phyloP scores from a whole-genome alignment of 805 yeast genomes.

The Sugiyamaella marilandica region DNA sequence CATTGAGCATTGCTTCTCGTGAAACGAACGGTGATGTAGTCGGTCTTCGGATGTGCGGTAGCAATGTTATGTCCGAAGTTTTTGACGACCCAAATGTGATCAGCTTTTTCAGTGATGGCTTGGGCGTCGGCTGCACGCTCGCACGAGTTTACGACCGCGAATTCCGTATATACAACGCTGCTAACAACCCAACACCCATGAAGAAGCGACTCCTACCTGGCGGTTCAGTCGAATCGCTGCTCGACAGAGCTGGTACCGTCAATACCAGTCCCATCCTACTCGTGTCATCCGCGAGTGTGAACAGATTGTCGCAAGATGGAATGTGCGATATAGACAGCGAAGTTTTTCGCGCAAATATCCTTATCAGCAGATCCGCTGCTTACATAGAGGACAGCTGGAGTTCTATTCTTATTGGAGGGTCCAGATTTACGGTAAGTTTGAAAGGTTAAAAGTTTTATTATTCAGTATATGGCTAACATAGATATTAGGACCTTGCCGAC shows the following conservation, averaged over 20 bases:
- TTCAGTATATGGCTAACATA: constrained; percentile 4
- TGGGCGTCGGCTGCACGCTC: constrained; percentile 37
- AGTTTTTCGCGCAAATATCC: constrained; percentile 39
- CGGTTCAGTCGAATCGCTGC: not conserved
- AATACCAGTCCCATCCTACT: constrained; percentile 41
- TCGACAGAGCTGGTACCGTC: constrained; percentile 21
- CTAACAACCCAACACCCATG: constrained; percentile 6
- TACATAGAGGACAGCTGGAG: constrained; percentile 41
- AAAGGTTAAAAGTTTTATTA: constrained; percentile 6
- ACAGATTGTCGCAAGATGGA: constrained; percentile 16
- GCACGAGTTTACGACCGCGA: constrained; percentile 23
- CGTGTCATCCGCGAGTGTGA: constrained; percentile 32
- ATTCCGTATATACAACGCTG: constrained; percentile 9
- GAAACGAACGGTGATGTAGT: not conserved
- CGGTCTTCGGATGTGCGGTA: constrained; percentile 13
- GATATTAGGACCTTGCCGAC: constrained; percentile 33
- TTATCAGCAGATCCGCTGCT: constrained; percentile 30
- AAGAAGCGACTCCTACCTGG: constrained; percentile 1
- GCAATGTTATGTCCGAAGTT: not conserved
- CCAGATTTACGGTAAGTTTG: constrained; percentile 5
- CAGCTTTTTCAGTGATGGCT: constrained; percentile 29
- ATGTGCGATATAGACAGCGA: constrained; percentile 11
- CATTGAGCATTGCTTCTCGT: constrained; percentile 1
- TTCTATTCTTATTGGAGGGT: constrained; percentile 16
- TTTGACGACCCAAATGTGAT: constrained; percentile 22